Evolutionary conservation across 495 filamentous ascomycete species (phyloP).

Genomic region (Penicillium waksmanii): DNA sequence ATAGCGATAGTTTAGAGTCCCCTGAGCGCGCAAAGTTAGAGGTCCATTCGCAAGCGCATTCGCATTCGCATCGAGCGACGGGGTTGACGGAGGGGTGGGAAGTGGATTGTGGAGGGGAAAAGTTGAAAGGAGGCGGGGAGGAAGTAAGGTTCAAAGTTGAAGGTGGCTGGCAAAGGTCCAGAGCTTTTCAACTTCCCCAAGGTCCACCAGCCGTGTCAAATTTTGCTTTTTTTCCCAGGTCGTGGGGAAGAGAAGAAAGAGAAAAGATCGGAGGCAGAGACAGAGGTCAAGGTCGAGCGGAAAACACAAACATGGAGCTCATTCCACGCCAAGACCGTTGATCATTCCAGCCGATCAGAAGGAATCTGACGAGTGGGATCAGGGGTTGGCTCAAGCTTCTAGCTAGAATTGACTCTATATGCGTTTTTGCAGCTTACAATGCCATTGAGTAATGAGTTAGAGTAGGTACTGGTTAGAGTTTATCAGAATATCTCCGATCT

Average conservation of each 20-base stretch:
- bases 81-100: neutral
- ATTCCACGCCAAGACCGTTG: slow-evolving; percentile 25
- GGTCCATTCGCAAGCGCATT: slow-evolving; percentile 21
- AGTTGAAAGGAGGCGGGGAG: slow-evolving; percentile 10
- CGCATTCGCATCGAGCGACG: neutral
- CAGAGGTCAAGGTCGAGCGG: neutral
- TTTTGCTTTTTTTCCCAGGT: neutral
- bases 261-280: neutral
- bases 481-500: neutral
- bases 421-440: too few relatives aligned
- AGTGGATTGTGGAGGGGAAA: slow-evolving; percentile 1
- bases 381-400: neutral
- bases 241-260: slow-evolving; percentile 2
- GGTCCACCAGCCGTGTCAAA: neutral
- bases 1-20: slow-evolving; percentile 30
- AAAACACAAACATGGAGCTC: slow-evolving; percentile 20
- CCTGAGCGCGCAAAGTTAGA: slow-evolving; percentile 26
- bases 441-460: neutral
- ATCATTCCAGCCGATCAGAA: slow-evolving; percentile 31
- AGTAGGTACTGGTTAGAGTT: neutral
- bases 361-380: slow-evolving; percentile 11
- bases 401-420: neutral
- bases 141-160: neutral
- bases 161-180: slow-evolving; percentile 1
- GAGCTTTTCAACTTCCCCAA: neutral